Evolutionary conservation across 345 rosid species (phyloP).

Genomic region (Hirschfeldia incana): DNA sequence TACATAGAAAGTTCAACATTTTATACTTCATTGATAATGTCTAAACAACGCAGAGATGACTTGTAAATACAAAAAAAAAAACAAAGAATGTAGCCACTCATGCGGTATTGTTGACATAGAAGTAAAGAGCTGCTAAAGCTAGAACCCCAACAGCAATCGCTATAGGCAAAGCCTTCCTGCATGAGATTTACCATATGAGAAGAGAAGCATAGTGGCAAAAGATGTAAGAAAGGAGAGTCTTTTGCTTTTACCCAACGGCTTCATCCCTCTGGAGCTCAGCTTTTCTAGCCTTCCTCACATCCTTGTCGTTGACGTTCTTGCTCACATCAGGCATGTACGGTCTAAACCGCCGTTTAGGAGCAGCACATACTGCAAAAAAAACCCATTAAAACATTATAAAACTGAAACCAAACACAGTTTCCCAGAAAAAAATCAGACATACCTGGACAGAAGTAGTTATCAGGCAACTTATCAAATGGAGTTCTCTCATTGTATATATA

Average conservation of each 20-base stretch:
- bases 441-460: constrained; percentile 88
- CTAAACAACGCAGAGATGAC: constrained; percentile 15
- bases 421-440: neutral
- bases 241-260: constrained; percentile 59
- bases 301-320: constrained; percentile 61
- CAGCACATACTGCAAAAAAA: constrained; percentile 76
- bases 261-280: constrained; percentile 70
- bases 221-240: neutral
- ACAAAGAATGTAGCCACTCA: constrained; percentile 1
- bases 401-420: neutral
- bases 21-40: neutral
- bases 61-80: constrained; percentile 6
- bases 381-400: neutral
- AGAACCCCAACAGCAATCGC: constrained; percentile 63
- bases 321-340: constrained; percentile 59
- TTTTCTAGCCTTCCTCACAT: constrained; percentile 74
- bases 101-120: constrained; percentile 57
- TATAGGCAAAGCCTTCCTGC: constrained; percentile 78
- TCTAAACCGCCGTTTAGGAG: constrained; percentile 89
- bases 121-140: constrained; percentile 74
- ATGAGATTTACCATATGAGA: neutral
- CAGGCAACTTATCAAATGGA: constrained; percentile 80
- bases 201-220: neutral
- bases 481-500: constrained; percentile 86
- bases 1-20: constrained; percentile 26